A percentile compares a stretch with the other conserved stretches of the same genome.
Conservation (phyloP, 2,329 filamentous ascomycete species). For the Pleoardoris graminearum region DNA sequence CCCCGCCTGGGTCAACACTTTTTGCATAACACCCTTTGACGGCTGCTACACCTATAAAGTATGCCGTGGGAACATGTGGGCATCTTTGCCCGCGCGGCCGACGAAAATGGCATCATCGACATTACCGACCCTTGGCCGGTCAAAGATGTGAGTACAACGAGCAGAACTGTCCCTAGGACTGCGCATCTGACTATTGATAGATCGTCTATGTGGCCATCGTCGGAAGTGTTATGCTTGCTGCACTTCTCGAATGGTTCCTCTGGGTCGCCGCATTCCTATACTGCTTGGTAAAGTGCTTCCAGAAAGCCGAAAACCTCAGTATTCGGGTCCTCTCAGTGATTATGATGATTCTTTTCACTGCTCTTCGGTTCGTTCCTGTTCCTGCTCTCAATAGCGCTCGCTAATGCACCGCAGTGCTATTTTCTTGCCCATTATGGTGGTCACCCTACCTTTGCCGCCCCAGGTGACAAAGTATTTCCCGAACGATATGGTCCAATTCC, state of each 20-base stretch:
- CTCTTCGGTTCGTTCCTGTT: constrained; percentile 71
- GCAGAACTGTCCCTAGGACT: neutral
- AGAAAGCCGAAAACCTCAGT: constrained; percentile 87
- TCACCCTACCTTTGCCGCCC: constrained; percentile 81
- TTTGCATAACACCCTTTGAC: constrained; percentile 12
- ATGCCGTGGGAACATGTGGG: constrained; percentile 33
- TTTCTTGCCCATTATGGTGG: constrained; percentile 91
- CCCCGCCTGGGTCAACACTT: constrained; percentile 17
- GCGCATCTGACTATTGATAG: constrained; percentile 52
- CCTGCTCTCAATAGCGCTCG: too few species aligned
- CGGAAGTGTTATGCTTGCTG: constrained; percentile 78
- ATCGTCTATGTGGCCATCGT: constrained; percentile 84
- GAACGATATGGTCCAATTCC: constrained; percentile 63
- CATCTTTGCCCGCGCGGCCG: constrained; percentile 32
- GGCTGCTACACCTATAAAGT: constrained; percentile 22
- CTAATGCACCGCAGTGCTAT: constrained; percentile 62
- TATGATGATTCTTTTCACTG: constrained; percentile 73
- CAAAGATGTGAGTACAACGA: constrained; percentile 46
- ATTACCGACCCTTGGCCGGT: constrained; percentile 45
- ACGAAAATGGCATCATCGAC: constrained; percentile 32
- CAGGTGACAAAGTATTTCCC: constrained; percentile 76
- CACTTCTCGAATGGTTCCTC: constrained; percentile 88
- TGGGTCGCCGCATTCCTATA: constrained; percentile 95
- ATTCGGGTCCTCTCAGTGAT: constrained; percentile 76
- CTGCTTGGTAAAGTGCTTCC: constrained; percentile 83